Conservation (phyloP, 208 protist genomes). For the Porcisia hertigi region DNA sequence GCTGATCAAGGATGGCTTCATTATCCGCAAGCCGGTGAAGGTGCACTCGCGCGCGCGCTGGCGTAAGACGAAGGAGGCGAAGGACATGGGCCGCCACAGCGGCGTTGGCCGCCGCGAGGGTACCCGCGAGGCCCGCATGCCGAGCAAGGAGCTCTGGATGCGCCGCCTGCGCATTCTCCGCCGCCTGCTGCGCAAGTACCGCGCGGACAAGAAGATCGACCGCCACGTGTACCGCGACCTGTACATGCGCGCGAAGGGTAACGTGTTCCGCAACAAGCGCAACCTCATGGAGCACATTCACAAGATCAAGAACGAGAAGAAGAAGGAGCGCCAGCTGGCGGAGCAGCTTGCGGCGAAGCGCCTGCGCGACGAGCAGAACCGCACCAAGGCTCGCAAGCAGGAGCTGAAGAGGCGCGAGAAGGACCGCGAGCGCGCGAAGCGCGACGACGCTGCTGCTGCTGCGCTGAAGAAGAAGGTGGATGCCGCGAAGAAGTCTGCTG, state of each 20-base stretch:
- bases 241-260: conserved; percentile 99
- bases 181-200: conserved; percentile 97
- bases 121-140: conserved; percentile 97
- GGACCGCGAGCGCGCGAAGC: conserved; percentile 71
- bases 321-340: conserved; percentile 93
- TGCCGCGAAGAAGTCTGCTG: conserved; percentile 53
- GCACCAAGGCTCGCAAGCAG: conserved; percentile 68
- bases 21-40: conserved; percentile 96
- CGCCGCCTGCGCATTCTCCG: conserved; percentile 97
- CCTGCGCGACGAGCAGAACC: conserved; percentile 68
- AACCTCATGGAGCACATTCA: conserved; percentile 98
- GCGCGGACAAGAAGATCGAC: conserved; percentile 98
- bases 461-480: conserved; percentile 51
- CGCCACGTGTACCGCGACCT: conserved; percentile 97
- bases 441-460: conserved; percentile 53
- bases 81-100: conserved; percentile 93
- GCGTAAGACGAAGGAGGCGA: conserved; percentile 89
- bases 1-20: conserved; percentile 97
- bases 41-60: conserved; percentile 96
- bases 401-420: conserved; percentile 79
- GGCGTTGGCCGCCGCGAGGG: conserved; percentile 96
- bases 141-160: conserved; percentile 98
- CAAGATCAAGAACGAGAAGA: conserved; percentile 97
- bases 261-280: conserved; percentile 99
- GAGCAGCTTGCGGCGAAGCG: conserved; percentile 87